Evolutionary conservation across 2,329 filamentous ascomycete species (phyloP).

Genomic region (Cordyceps fumosorosea): DNA sequence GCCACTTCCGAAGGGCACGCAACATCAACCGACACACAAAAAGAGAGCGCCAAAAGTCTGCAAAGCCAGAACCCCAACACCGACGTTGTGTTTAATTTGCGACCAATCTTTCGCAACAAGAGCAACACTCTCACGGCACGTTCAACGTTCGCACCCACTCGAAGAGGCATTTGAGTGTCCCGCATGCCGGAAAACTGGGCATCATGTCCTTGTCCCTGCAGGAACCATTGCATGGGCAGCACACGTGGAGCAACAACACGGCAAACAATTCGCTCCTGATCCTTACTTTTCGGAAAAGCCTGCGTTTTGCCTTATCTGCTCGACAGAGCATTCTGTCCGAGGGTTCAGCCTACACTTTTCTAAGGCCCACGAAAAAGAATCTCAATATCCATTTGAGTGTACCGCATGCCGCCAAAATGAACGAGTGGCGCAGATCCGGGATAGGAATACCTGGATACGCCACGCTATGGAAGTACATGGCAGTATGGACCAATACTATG

Average conservation of each 20-base stretch:
- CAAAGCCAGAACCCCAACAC: background rate
- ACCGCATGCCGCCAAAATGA: background rate
- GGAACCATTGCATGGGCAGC: background rate
- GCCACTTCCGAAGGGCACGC: background rate
- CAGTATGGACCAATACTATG: background rate
- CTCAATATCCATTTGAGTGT: background rate
- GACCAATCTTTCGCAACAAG: background rate
- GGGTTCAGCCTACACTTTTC: background rate
- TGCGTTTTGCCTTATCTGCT: background rate
- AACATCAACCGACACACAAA: background rate
- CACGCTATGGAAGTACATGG: background rate
- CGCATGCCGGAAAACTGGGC: background rate
- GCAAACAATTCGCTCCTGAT: background rate
- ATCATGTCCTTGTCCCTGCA: background rate
- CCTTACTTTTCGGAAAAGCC: background rate
- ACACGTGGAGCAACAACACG: background rate
- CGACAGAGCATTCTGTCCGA: background rate
- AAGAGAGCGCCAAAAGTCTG: background rate
- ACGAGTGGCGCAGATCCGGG: background rate
- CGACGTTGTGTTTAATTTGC: background rate
- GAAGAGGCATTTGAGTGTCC: background rate
- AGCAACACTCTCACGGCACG: background rate
- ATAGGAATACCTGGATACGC: background rate
- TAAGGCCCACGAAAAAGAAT: background rate
- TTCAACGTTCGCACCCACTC: background rate